These are phyloP conservation scores for Fagus sylvatica DNA, from an alignment of 306 rosid species.

Conservation along the genomic window DNA sequence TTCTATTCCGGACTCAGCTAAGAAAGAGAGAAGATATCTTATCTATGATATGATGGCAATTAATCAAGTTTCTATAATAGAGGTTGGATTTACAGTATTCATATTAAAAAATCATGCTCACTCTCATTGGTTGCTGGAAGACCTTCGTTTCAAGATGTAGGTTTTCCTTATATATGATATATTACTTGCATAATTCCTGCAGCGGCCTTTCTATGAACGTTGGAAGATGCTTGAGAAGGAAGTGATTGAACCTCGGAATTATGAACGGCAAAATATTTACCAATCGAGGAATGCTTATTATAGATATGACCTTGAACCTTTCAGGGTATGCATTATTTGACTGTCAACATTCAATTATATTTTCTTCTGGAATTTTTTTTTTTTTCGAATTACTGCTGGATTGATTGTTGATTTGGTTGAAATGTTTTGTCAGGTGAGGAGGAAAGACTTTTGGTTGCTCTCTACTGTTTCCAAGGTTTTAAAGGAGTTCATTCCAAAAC, in stretches of 20 bases:
- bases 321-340: conserved; percentile 63
- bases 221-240: conserved; percentile 99
- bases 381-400: neutral
- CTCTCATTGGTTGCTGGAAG: neutral
- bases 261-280: conserved; percentile 61
- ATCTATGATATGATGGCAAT: conserved; percentile 89
- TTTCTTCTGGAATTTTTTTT: neutral
- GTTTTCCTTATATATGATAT: neutral
- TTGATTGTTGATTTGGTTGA: conserved; percentile 27
- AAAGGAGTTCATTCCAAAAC: conserved; percentile 84
- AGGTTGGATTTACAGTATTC: conserved; percentile 46
- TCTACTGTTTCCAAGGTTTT: conserved; percentile 81
- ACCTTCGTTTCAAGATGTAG: neutral
- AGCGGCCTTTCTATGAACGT: conserved; percentile 95
- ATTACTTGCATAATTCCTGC: conserved; percentile 16
- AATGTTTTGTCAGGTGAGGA: conserved; percentile 75
- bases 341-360: neutral
- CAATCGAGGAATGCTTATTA: conserved; percentile 67
- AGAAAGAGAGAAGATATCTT: conserved; percentile 94
- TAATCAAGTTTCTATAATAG: conserved; percentile 60
- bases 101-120: neutral
- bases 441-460: conserved; percentile 97
- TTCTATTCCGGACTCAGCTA: conserved; percentile 76
- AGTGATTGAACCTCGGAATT: conserved; percentile 93
- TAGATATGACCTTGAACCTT: conserved; percentile 93